Conservation (phyloP, 768 basidiomycete genomes). For the Amanita phalloides region DNA sequence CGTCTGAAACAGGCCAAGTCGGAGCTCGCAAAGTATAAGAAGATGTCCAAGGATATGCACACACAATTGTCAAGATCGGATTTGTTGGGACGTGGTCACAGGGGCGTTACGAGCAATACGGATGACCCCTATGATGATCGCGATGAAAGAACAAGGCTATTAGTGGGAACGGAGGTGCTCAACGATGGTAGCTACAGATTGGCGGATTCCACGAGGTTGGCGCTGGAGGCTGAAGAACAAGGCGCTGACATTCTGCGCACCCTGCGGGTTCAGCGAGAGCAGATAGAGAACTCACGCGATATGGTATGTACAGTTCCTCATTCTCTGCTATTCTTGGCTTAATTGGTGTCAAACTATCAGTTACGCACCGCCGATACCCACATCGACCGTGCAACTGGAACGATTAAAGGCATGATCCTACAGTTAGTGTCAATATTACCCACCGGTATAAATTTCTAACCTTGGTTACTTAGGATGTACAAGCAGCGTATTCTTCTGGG, state of each 20-base stretch:
- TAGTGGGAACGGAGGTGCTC: constrained; percentile 62
- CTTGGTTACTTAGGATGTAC: constrained; percentile 57
- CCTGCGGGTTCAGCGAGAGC: constrained; percentile 77
- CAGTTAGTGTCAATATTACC: constrained; percentile 42
- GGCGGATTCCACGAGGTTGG: constrained; percentile 72
- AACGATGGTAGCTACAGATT: constrained; percentile 68
- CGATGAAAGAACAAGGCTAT: constrained; percentile 59
- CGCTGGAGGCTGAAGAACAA: constrained; percentile 87
- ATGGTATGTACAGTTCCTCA: constrained; percentile 38
- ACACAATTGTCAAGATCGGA: constrained; percentile 58
- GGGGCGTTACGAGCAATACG: constrained; percentile 15
- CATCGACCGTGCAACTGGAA: constrained; percentile 82
- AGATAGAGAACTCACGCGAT: constrained; percentile 81
- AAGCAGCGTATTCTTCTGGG: constrained; percentile 77
- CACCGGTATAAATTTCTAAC: background rate
- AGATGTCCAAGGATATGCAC: constrained; percentile 63
- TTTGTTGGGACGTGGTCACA: constrained; percentile 25
- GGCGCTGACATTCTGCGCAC: constrained; percentile 82
- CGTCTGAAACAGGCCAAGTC: constrained; percentile 62
- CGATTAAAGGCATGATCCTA: constrained; percentile 85
- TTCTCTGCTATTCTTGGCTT: background rate
- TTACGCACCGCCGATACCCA: constrained; percentile 71
- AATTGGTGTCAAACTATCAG: constrained; percentile 23
- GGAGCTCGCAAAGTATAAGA: constrained; percentile 68
- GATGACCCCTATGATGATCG: constrained; percentile 67